These are phyloP conservation scores for Paraphoma chrysanthemicola DNA, from an alignment of 2,329 filamentous ascomycete species.

Conservation along the genomic window DNA sequence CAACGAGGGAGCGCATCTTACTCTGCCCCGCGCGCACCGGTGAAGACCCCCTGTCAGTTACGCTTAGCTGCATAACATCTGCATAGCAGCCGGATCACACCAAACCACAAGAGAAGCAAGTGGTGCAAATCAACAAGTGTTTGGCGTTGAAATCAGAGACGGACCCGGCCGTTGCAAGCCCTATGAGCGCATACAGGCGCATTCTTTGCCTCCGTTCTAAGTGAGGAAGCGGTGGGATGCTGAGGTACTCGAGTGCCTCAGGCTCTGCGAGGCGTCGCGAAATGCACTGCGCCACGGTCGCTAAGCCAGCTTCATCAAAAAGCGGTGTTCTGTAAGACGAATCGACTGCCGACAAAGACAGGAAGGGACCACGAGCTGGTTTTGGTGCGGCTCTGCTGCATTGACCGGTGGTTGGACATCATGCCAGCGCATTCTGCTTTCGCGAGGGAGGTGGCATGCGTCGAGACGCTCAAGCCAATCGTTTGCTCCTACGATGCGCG, in stretches of 20 bases:
- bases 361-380: constrained; percentile 17
- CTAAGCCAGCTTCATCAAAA: constrained; percentile 30
- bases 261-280: constrained; percentile 18
- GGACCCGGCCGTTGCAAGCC: constrained; percentile 14
- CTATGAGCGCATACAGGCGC: constrained; percentile 1
- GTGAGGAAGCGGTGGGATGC: neutral
- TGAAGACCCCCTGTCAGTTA: constrained; percentile 42
- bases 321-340: constrained; percentile 23
- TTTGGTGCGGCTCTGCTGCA: constrained; percentile 43
- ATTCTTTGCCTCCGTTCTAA: neutral
- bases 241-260: constrained; percentile 27
- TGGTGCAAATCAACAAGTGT: constrained; percentile 27
- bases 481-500: constrained; percentile 27
- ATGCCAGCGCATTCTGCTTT: constrained; percentile 24
- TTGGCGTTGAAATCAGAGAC: constrained; percentile 17
- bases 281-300: constrained; percentile 44
- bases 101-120: constrained; percentile 34
- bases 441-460: constrained; percentile 18
- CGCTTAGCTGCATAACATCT: constrained; percentile 40
- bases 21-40: constrained; percentile 46
- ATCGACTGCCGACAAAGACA: constrained; percentile 18
- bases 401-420: constrained; percentile 33
- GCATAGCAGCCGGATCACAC: constrained; percentile 39
- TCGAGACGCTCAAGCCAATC: constrained; percentile 39
- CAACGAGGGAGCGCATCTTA: constrained; percentile 36